Evolutionary conservation across 2,329 filamentous ascomycete species (phyloP).

Genomic region (Fusarium penzigii): DNA sequence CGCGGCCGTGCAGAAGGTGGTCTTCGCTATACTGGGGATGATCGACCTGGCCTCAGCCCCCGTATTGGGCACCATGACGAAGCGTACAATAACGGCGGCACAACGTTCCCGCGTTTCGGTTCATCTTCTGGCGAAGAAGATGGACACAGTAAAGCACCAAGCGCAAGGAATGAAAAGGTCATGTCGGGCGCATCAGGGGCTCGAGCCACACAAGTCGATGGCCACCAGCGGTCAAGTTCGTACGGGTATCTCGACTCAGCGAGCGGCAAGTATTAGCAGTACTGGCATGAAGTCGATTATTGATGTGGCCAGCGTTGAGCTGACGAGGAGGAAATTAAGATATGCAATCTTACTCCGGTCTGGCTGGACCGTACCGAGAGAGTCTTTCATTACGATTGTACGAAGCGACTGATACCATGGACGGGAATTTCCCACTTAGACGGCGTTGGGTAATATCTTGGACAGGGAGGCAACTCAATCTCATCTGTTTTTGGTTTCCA

Average conservation of each 20-base stretch:
- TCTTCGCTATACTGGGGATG: constrained; percentile 37
- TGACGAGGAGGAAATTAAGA: no score
- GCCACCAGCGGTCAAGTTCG: constrained; percentile 37
- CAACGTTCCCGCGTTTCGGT: constrained; percentile 29
- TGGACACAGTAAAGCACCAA: constrained; percentile 12
- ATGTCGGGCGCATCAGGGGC: constrained; percentile 27
- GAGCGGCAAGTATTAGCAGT: constrained; percentile 27
- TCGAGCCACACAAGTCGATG: constrained; percentile 26
- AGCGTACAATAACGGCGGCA: constrained; percentile 16
- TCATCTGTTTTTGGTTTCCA: constrained; percentile 12
- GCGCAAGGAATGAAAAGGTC: constrained; percentile 31
- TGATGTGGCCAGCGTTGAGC: constrained; percentile 2
- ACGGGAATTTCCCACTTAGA: constrained; percentile 8
- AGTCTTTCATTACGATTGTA: constrained; percentile 27
- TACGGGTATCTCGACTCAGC: constrained; percentile 36
- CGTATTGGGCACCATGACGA: constrained; percentile 23
- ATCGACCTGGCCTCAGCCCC: constrained; percentile 30
- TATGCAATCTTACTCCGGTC: constrained; percentile 19
- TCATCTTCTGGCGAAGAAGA: constrained; percentile 27
- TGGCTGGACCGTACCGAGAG: constrained; percentile 30
- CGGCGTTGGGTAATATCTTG: constrained; percentile 18
- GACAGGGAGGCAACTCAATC: constrained; percentile 20
- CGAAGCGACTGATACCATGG: constrained; percentile 13
- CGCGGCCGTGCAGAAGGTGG: constrained; percentile 58
- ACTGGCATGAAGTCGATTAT: constrained; percentile 16